Base-by-base conservation (phyloP, 139 green algal species). In the Chlorella sorokiniana region DNA sequence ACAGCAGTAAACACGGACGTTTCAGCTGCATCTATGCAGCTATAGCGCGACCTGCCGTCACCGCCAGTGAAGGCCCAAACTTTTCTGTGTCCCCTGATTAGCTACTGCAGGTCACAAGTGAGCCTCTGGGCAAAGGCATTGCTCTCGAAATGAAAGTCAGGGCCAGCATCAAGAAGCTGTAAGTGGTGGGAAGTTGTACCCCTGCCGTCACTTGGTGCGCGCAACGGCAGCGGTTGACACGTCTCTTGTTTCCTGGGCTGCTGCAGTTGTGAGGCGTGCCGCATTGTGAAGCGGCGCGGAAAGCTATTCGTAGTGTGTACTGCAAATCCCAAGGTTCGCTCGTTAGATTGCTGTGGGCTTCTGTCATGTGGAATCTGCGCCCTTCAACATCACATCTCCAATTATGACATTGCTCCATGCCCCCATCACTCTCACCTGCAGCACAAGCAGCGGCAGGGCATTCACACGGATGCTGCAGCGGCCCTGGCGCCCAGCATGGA, bases 61-160 rank as follows among this genome's bases (percentile, higher is more conserved):
- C n/a, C n/a, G n/a, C n/a, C n/a, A n/a, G n/a, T n/a, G n/a, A n/a
- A n/a, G n/a, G n/a, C n/a, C n/a, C n/a, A n/a, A n/a, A n/a, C n/a
- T n/a, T n/a, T n/a, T n/a, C n/a, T n/a, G n/a, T n/a, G n/a, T n/a
- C n/a, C n/a, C n/a, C n/a, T n/a, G n/a, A n/a, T n/a, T n/a, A n/a
- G n/a, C n/a, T n/a, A n/a, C n/a, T n/a, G n/a, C n/a, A n/a, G n/a
- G n/a, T n/a, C n/a, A n/a, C n/a, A n/a, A n/a, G n/a, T n/a, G n/a
- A n/a, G n/a, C n/a, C n/a, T n/a, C n/a, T n/a, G n/a, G n/a, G n/a
- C n/a, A n/a, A n/a, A n/a, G n/a, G n/a, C n/a, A n/a, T n/a, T n/a
- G n/a, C n/a, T n/a, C n/a, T n/a, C n/a, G n/a, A 1, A n/a, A 94
- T 94, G 90, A 92, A 91, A 64, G 91, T 94, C 8, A 78, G 80